Conservation (phyloP, 345 rosid genomes). For the Eucalyptus coolabah region DNA sequence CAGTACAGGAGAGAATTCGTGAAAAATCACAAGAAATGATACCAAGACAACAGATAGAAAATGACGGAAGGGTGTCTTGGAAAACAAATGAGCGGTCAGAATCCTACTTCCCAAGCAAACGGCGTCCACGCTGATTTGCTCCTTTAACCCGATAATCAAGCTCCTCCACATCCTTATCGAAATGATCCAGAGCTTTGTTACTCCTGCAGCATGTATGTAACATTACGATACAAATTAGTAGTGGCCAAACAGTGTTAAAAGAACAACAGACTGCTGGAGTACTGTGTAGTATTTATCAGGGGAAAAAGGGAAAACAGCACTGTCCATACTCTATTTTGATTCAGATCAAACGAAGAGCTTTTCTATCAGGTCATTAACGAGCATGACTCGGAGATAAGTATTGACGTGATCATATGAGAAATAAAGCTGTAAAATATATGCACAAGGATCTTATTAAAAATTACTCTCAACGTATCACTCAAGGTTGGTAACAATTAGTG, state of each 20-base stretch:
- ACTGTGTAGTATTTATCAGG: background rate
- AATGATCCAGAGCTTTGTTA: slow-evolving; percentile 44
- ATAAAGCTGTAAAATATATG: background rate
- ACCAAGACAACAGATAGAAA: background rate
- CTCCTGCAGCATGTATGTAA: slow-evolving; percentile 32
- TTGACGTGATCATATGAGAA: background rate
- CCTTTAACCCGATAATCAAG: slow-evolving; percentile 46
- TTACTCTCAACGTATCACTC: background rate
- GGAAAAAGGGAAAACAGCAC: background rate
- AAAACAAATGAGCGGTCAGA: background rate
- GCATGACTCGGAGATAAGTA: background rate
- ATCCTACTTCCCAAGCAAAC: slow-evolving; percentile 64
- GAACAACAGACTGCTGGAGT: background rate
- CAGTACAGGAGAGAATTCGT: background rate
- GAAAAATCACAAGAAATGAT: background rate
- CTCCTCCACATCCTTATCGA: slow-evolving; percentile 58
- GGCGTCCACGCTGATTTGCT: slow-evolving; percentile 53
- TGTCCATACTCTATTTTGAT: background rate
- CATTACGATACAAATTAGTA: background rate
- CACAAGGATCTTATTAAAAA: background rate
- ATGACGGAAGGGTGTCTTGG: background rate
- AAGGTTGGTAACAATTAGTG: background rate
- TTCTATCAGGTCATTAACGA: background rate
- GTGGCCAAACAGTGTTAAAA: background rate
- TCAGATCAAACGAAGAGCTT: background rate